Evolutionary conservation across 495 filamentous ascomycete genomes (phyloP).

Genomic region (Aspergillus sparsus): DNA sequence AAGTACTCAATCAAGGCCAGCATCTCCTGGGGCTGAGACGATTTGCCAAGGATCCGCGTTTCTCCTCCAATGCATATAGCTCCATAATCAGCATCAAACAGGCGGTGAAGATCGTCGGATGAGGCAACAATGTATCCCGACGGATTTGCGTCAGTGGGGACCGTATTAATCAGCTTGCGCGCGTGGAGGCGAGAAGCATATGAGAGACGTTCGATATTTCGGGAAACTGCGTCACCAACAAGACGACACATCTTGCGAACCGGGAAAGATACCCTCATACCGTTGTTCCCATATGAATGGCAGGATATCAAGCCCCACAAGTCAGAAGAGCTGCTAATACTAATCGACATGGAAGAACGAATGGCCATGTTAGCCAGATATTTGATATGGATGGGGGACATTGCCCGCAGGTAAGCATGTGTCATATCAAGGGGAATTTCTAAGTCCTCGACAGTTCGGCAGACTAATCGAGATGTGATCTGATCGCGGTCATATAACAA

Average conservation of each 20-base stretch:
- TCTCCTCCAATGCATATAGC: slow-evolving; percentile 83
- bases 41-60: slow-evolving; percentile 79
- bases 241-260: slow-evolving; percentile 94
- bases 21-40: slow-evolving; percentile 78
- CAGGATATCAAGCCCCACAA: slow-evolving; percentile 91
- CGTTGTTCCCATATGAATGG: slow-evolving; percentile 77
- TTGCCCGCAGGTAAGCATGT: slow-evolving; percentile 82
- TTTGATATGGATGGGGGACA: slow-evolving; percentile 83
- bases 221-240: slow-evolving; percentile 81
- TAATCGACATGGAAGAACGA: slow-evolving; percentile 91
- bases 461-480: slow-evolving; percentile 71
- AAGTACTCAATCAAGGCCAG: slow-evolving; percentile 86
- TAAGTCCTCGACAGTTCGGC: slow-evolving; percentile 72
- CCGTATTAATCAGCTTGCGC: slow-evolving; percentile 44
- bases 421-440: slow-evolving; percentile 82
- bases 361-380: slow-evolving; percentile 91
- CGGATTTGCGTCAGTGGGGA: slow-evolving; percentile 79
- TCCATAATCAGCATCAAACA: slow-evolving; percentile 89
- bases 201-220: slow-evolving; percentile 86
- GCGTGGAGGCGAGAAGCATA: slow-evolving; percentile 79
- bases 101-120: slow-evolving; percentile 79
- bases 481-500: slow-evolving; percentile 44
- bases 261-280: slow-evolving; percentile 89
- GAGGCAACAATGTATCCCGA: slow-evolving; percentile 92
- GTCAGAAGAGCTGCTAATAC: slow-evolving; percentile 80